Evolutionary conservation across 441 rosid genomes (phyloP), one percentile per base, ranked within the genome.

Genomic region (Pelargonium exstipulatum): DNA sequence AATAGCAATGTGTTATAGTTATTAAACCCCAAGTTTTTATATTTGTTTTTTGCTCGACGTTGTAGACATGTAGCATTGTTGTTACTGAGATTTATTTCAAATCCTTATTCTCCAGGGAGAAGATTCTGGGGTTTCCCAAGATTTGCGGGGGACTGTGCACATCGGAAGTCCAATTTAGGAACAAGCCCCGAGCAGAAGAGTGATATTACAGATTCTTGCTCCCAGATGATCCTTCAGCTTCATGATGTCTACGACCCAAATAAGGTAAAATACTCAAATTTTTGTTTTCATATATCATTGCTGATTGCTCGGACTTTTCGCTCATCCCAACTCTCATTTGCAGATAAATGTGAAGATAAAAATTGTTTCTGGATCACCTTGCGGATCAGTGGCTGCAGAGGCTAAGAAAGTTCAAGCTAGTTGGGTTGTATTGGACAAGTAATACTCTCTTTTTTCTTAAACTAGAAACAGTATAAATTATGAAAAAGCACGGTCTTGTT

Each of bases 351-450:
- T 95, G 69, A 90, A 88, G 84, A 86, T 95, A 73, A 95, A 88
- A 77, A 88, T 95, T 78, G 95, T 92, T 68, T 89, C 97, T 71
- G 93, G 91, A 69, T 82, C 89, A 58, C 89, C 96, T 55, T 78
- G 82, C 63, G 98, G 99, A 68, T 84, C 92, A 1, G 98, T 95
- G 58, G 92, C 99, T 73, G 82, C 87, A n/a, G 99, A 95, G 85
- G 85, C 97, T 20, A 95, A 88, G 83, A 86, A 67, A 81, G 87
- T 81, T 0, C 87, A 80, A 75, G 92, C 98, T 29, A 90, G 79
- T 74, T 95, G 99, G 98, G 98, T 95, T 42, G 90, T 95, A n/a
- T 72, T 95, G 66, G 99, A 95, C 88, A 92, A 87, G 99, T 95
- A 90, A 84, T 78, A 37, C 40, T 71, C 12, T 10, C 3, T 48